Conservation (phyloP, 2,329 filamentous ascomycete genomes). For the Monilinia fructigena region DNA sequence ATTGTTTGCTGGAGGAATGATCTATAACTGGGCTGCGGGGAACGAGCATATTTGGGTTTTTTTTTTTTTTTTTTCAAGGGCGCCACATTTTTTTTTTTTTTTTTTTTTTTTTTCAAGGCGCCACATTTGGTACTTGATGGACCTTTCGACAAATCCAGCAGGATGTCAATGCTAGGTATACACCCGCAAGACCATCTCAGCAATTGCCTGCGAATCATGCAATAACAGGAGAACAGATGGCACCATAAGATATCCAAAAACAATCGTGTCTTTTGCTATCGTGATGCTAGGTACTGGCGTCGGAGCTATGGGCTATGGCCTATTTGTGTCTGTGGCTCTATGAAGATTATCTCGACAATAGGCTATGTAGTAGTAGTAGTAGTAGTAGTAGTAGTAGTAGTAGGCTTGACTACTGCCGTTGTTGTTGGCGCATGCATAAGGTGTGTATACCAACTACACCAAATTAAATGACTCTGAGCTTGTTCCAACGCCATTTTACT, state of each 20-base stretch:
- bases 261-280: conserved; percentile 65
- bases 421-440: conserved; percentile 40
- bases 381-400: conserved; percentile 39
- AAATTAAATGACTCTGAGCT: conserved; percentile 23
- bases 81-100: conserved; percentile 12
- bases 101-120: conserved; percentile 8
- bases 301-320: conserved; percentile 54
- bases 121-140: conserved; percentile 16
- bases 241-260: conserved; percentile 42
- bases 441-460: conserved; percentile 18
- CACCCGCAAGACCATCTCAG: conserved; percentile 20
- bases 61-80: too few relatives aligned
- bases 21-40: conserved; percentile 20
- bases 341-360: conserved; percentile 68
- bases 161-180: conserved; percentile 15
- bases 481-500: conserved; percentile 21
- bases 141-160: conserved; percentile 14
- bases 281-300: conserved; percentile 70
- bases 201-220: conserved; percentile 28
- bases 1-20: not conserved
- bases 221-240: conserved; percentile 39
- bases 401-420: conserved; percentile 41
- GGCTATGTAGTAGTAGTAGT: conserved; percentile 51
- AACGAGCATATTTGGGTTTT: conserved; percentile 16
- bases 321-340: conserved; percentile 53